A percentile compares a stretch with the other conserved stretches of the same genome.
Conservation (phyloP, 768 basidiomycete species). For the Hericium rajendrae region DNA sequence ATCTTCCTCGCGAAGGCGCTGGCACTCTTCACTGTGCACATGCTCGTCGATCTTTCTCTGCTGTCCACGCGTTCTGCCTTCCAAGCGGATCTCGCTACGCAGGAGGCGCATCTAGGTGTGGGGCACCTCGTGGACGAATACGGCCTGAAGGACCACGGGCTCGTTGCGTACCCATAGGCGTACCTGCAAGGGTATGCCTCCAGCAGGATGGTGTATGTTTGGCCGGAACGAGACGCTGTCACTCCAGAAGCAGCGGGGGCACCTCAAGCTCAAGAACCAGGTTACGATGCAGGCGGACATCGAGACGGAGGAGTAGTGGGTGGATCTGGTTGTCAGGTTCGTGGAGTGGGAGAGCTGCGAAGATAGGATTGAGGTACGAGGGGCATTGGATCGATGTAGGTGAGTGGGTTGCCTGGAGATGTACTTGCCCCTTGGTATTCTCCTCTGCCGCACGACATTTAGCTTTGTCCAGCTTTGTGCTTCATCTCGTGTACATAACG, state of each 20-base stretch:
- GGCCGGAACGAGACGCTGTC: slow-evolving; percentile 24
- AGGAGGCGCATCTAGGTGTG: slow-evolving; percentile 33
- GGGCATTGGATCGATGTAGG: not conserved
- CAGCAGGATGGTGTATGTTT: slow-evolving; percentile 39
- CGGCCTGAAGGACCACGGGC: slow-evolving; percentile 19
- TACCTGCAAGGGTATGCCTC: slow-evolving; percentile 22
- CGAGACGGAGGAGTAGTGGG: slow-evolving; percentile 43
- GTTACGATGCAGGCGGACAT: slow-evolving; percentile 26
- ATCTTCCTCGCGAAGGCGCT: slow-evolving; percentile 41
- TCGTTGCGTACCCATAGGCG: slow-evolving; percentile 19
- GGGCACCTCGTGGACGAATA: slow-evolving; percentile 24
- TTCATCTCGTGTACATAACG: too few relatives aligned
- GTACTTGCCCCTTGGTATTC: too few relatives aligned
- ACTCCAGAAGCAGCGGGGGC: slow-evolving; percentile 33
- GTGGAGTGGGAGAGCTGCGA: slow-evolving; percentile 42
- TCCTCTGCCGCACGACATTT: too few relatives aligned
- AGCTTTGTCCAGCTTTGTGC: too few relatives aligned
- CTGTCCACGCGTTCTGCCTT: slow-evolving; percentile 32
- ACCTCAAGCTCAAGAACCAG: slow-evolving; percentile 31
- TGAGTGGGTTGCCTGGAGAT: not conserved
- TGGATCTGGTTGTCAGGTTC: slow-evolving; percentile 35
- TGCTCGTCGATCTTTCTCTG: slow-evolving; percentile 32
- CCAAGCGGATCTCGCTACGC: slow-evolving; percentile 24
- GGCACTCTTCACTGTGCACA: slow-evolving; percentile 28
- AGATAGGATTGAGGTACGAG: slow-evolving; percentile 26